phyloP scores from a whole-genome alignment of 2,329 filamentous ascomycete species.

The Hirsutella rhossiliensis region DNA sequence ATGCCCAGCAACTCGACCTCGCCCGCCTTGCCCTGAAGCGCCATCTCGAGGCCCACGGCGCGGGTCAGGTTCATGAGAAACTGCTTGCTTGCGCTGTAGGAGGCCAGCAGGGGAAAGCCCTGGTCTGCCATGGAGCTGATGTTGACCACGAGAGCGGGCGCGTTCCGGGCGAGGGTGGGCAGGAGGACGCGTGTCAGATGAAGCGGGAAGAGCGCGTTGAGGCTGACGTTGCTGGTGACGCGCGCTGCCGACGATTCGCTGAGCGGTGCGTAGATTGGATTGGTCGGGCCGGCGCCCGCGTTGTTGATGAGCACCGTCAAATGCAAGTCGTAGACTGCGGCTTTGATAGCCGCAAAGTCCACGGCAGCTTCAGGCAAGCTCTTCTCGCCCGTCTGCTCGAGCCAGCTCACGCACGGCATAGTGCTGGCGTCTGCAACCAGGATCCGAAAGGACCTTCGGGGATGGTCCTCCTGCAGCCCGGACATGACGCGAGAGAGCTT shows the following conservation, averaged over 20 bases:
- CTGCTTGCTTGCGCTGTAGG: constrained; percentile 34
- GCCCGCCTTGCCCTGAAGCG: background rate
- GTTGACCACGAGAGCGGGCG: constrained; percentile 36
- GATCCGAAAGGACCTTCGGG: background rate
- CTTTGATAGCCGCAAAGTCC: constrained; percentile 10
- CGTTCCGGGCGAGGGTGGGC: constrained; percentile 25
- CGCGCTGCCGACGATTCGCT: constrained; percentile 20
- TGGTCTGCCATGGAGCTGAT: constrained; percentile 32
- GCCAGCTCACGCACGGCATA: background rate
- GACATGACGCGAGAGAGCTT: background rate
- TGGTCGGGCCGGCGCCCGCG: constrained; percentile 24
- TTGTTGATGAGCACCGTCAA: constrained; percentile 47
- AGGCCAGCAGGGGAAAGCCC: constrained; percentile 31
- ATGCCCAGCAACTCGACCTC: constrained; percentile 5
- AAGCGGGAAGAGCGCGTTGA: constrained; percentile 37
- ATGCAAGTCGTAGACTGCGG: constrained; percentile 16
- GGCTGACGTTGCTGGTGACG: constrained; percentile 26
- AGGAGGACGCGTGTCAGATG: constrained; percentile 31
- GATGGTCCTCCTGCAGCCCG: background rate
- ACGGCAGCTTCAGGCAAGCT: background rate
- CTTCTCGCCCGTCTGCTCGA: background rate
- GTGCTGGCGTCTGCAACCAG: background rate
- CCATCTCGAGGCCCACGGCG: background rate
- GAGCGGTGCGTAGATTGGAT: constrained; percentile 22
- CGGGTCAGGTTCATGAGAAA: constrained; percentile 20